These are phyloP conservation scores for Pezicula carpinea DNA, from an alignment of 2,329 filamentous ascomycete species.

Conservation along the genomic window DNA sequence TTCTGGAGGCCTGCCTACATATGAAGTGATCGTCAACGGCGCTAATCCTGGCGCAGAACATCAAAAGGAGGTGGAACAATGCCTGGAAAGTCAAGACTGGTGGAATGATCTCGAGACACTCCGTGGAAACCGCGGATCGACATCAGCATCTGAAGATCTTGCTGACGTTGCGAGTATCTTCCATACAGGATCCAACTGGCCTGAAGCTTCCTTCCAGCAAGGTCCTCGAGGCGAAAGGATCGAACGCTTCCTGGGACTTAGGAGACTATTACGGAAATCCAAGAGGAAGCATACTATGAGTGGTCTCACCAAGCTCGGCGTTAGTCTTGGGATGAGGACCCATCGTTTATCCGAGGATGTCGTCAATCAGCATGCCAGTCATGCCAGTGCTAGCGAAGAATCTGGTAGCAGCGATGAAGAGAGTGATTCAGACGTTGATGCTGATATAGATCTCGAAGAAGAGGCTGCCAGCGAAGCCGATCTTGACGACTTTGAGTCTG, in stretches of 20 bases:
- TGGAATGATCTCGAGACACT: slow-evolving; percentile 69
- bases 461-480: slow-evolving; percentile 39
- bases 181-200: slow-evolving; percentile 40
- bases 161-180: slow-evolving; percentile 40
- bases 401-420: slow-evolving; percentile 34
- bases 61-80: slow-evolving; percentile 57
- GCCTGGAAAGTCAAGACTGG: slow-evolving; percentile 71
- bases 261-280: slow-evolving; percentile 57
- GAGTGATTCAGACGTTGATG: slow-evolving; percentile 28
- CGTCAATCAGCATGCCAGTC: slow-evolving; percentile 31
- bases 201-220: slow-evolving; percentile 47
- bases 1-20: slow-evolving; percentile 65
- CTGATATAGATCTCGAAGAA: slow-evolving; percentile 26
- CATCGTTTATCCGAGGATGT: slow-evolving; percentile 53
- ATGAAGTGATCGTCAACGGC: slow-evolving; percentile 76
- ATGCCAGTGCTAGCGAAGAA: slow-evolving; percentile 40
- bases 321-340: slow-evolving; percentile 71
- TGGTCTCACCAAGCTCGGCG: slow-evolving; percentile 45
- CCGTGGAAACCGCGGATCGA: slow-evolving; percentile 33
- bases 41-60: slow-evolving; percentile 48
- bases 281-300: slow-evolving; percentile 31
- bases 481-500: slow-evolving; percentile 31
- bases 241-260: slow-evolving; percentile 50
- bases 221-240: slow-evolving; percentile 37
- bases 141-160: slow-evolving; percentile 37